phyloP scores from a whole-genome alignment of 2,329 filamentous ascomycete genomes.

The Penicillium sp. region DNA sequence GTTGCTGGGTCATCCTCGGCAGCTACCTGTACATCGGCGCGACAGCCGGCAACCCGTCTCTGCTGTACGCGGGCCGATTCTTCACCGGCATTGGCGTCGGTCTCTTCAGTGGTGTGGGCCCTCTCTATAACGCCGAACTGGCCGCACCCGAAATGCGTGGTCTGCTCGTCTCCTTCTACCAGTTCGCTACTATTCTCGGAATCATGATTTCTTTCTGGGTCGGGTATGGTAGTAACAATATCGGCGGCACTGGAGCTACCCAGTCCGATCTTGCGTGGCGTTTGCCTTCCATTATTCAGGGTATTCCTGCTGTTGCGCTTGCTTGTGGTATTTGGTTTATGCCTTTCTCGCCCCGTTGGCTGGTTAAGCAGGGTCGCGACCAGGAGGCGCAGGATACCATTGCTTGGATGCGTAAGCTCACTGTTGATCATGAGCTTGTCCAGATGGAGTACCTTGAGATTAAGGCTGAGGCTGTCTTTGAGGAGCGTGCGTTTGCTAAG shows the following conservation, averaged over 20 bases:
- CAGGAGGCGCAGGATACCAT: slow-evolving; percentile 39
- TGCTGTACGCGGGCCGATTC: slow-evolving; percentile 29
- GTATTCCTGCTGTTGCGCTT: slow-evolving; percentile 38
- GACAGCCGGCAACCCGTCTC: slow-evolving; percentile 21
- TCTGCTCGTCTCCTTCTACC: slow-evolving; percentile 34
- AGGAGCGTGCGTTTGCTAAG: slow-evolving; percentile 43
- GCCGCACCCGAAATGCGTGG: slow-evolving; percentile 34
- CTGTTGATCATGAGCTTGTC: slow-evolving; percentile 38
- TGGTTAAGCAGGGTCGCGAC: slow-evolving; percentile 47
- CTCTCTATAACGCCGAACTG: slow-evolving; percentile 53
- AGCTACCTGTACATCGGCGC: slow-evolving; percentile 36
- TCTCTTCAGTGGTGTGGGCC: slow-evolving; percentile 39
- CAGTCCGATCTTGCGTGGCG: slow-evolving; percentile 45
- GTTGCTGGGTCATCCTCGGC: slow-evolving; percentile 48
- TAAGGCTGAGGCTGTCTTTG: slow-evolving; percentile 47
- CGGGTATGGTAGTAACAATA: slow-evolving; percentile 44
- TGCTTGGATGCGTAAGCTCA: slow-evolving; percentile 27
- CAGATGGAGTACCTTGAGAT: slow-evolving; percentile 49
- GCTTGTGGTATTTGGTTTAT: slow-evolving; percentile 45
- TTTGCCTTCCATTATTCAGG: slow-evolving; percentile 48
- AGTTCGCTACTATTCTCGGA: slow-evolving; percentile 35
- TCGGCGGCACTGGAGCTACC: slow-evolving; percentile 30
- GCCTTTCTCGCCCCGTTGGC: slow-evolving; percentile 56
- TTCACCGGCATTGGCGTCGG: slow-evolving; percentile 33
- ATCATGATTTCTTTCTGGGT: slow-evolving; percentile 38